These are phyloP conservation scores for Lipomyces kockii DNA, from an alignment of 805 yeast genomes.

Conservation along the genomic window DNA sequence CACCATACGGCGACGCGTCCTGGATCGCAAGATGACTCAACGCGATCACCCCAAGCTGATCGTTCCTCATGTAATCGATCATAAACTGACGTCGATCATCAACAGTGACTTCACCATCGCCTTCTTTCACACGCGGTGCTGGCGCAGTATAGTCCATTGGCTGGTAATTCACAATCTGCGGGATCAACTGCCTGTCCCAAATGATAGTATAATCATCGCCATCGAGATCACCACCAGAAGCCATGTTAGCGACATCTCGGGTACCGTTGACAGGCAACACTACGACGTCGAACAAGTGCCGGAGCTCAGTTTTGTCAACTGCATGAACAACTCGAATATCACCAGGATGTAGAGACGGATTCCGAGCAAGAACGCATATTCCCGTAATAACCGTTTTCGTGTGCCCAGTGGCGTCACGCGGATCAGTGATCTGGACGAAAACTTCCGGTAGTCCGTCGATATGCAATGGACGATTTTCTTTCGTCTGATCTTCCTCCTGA, in stretches of 20 bases:
- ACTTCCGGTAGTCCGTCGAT: constrained; percentile 6
- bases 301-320: constrained; percentile 5
- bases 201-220: constrained; percentile 27
- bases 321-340: constrained; percentile 17
- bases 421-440: constrained; percentile 20
- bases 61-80: constrained; percentile 14
- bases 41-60: constrained; percentile 10
- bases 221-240: constrained; percentile 27
- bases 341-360: constrained; percentile 24
- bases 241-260: constrained; percentile 20
- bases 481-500: neutral
- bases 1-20: constrained; percentile 6
- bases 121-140: constrained; percentile 1
- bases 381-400: constrained; percentile 16
- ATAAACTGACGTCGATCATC: constrained; percentile 11
- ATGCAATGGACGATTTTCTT: neutral
- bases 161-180: constrained; percentile 6
- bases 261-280: constrained; percentile 19
- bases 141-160: constrained; percentile 17
- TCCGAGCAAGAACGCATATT: constrained; percentile 16
- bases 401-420: constrained; percentile 1
- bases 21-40: constrained; percentile 14
- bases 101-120: constrained; percentile 1
- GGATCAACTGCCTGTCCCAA: constrained; percentile 18
- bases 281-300: constrained; percentile 15